Base-by-base conservation (phyloP, 106 monocot genomes). In the Allium cepa region DNA sequence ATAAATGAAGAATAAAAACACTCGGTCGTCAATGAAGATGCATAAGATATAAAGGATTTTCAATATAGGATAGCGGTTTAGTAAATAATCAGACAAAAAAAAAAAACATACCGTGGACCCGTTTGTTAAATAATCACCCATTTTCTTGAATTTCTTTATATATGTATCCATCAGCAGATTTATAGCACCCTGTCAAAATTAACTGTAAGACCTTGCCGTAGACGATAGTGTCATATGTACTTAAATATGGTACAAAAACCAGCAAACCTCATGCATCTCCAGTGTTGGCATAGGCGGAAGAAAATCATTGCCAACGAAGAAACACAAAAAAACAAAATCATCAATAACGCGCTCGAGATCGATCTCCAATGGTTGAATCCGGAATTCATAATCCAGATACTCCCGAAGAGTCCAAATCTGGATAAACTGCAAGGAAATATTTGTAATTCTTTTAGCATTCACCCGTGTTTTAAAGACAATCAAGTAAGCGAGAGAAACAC, bases 221-320 rank as follows among this genome's bases (percentile, higher is more conserved):
- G 22, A 22, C 22, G 22, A 22, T 22, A 22, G 22, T 22, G 22
- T 22, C 22, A 22, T 22, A 22, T 22, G 22, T 22, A 22, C 22
- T 22, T 22, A 22, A 22, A 22, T 22, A 22, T 22, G 22, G 22
- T 22, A 22, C 1, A 22, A 22, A 22, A 22, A 22, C 22, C 22
- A 27, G 50, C 76, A 56, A 73, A 99, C 92, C 97, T 99, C 97
- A 27, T 87, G 86, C 62, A 99, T 99, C 78, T 99, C 92, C 53
- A 99, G 71, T 22, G 97, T 90, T 59, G 97, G 97, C 89, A 99
- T 89, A 75, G 92, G 97, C 5, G 97, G 97, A 16, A 99, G 92
- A 77, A 99, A 99, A 70, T 99, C 97, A 85, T 99, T 99, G 49
- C 97, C 97, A 63, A 93, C 89, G 79, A 97, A 97, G 61, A 97